Evolutionary conservation across 768 basidiomycete species (phyloP).

Genomic region (Leccinellum rugosiceps): DNA sequence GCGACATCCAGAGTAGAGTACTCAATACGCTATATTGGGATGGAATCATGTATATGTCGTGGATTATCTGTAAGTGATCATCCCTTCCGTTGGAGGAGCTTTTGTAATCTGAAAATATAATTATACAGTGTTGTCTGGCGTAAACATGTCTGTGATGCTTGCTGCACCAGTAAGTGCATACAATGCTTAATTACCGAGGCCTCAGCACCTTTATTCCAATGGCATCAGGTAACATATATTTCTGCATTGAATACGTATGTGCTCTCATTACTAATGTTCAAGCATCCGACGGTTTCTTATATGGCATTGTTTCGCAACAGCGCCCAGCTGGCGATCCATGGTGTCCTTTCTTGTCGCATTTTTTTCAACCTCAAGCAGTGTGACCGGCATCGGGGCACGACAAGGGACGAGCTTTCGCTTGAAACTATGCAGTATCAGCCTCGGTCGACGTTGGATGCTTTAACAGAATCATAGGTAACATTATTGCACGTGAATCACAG

Average conservation of each 20-base stretch:
- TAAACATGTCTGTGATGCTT: constrained; percentile 14
- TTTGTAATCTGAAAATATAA: background rate
- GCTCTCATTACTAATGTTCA: too few species aligned
- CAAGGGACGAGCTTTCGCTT: background rate
- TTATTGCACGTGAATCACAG: too few species aligned
- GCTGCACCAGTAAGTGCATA: constrained; percentile 18
- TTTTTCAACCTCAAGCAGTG: constrained; percentile 13
- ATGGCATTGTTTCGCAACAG: constrained; percentile 4
- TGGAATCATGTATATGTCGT: constrained; percentile 28
- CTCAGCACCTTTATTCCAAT: background rate
- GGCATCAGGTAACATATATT: constrained; percentile 13
- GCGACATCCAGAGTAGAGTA: constrained; percentile 9
- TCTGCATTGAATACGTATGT: constrained; percentile 19
- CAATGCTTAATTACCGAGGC: background rate
- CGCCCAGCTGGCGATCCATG: constrained; percentile 26
- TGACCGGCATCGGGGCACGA: background rate
- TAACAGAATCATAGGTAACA: background rate
- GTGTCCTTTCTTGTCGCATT: constrained; percentile 17
- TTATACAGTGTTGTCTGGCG: constrained; percentile 10
- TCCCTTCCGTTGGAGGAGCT: background rate
- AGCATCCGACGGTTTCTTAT: background rate
- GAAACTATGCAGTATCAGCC: constrained; percentile 3
- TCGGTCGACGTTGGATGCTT: background rate
- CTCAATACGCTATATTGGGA: constrained; percentile 26
- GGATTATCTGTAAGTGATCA: constrained; percentile 17